These are phyloP conservation scores for Primulina huaijiensis DNA, from an alignment of 257 asterid species.

Conservation along the genomic window DNA sequence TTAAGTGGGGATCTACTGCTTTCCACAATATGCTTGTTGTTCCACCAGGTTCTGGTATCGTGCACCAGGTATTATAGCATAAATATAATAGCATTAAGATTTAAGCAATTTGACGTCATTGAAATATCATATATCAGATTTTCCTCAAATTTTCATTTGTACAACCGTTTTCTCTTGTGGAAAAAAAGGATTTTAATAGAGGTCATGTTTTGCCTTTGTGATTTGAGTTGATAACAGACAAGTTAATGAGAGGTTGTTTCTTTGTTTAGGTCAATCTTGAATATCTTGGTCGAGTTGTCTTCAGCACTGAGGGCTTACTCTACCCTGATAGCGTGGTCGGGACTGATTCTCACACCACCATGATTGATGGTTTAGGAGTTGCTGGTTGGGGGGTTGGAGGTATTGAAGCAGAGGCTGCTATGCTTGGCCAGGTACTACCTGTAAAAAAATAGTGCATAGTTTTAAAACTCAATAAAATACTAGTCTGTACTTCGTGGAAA, in stretches of 20 bases:
- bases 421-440: conserved; percentile 88
- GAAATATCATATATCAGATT: not conserved
- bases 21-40: conserved; percentile 97
- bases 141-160: conserved; percentile 16
- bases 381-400: conserved; percentile 99
- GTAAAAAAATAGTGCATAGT: not conserved
- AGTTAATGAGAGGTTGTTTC: conserved; percentile 8
- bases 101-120: conserved; percentile 1
- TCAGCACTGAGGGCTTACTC: conserved; percentile 72
- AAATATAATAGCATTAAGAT: conserved; percentile 11
- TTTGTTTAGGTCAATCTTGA: conserved; percentile 80
- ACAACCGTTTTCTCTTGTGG: conserved; percentile 1
- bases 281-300: conserved; percentile 91
- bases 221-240: conserved; percentile 8
- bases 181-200: not conserved
- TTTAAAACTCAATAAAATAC: not conserved
- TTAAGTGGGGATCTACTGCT: conserved; percentile 97
- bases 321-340: conserved; percentile 98
- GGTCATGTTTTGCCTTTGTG: not conserved
- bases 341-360: conserved; percentile 94
- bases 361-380: conserved; percentile 96
- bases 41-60: conserved; percentile 98
- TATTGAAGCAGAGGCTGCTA: conserved; percentile 96
- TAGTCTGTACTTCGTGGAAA: conserved; percentile 4
- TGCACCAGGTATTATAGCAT: conserved; percentile 69